Base-by-base conservation (phyloP, 2,329 filamentous ascomycete species). In the Helotiales sp. region DNA sequence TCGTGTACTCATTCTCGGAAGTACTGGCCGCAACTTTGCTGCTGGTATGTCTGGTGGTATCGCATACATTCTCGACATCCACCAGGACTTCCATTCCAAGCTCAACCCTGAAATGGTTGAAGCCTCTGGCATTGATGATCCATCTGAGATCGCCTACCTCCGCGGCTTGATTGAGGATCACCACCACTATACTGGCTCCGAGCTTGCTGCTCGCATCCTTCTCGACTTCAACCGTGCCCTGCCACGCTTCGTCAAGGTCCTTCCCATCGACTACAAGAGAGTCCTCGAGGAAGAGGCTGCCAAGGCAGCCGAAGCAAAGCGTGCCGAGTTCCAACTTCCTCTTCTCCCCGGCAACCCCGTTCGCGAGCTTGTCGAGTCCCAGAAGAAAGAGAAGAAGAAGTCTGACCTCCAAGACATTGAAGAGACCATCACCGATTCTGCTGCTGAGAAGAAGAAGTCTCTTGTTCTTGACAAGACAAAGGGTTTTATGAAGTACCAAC, bases 21-120 rank as follows among this genome's bases (percentile, higher is more conserved):
- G 84, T 69, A 96, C 92, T 71, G 93, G 93, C 46, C 93, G 93
- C 68, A 98, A 98, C 81, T 98, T 98, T 71, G 93, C 93, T 68
- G 93, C 93, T 61, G 93, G 93, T 81, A 98, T 98, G 93, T 97
- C 93, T 70, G 93, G 93, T 71, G 93, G 93, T 81, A 97, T 98
- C 69, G 93, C 93, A 17, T 98, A 96, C 70, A 86, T 97, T 54
- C 84, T 98, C 29, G 93, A 98, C 71, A 88, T 95, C 71, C 84
- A 93, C 73, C 84, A 89, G 64, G 91, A 97, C 76, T 96, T 97
- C 79, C 81, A 90, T 74, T 86, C 87, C 67, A 97, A 97, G 83
- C 88, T 97, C 77, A 98, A 98, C 78, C 89, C 87, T 70, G 93
- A 98, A 79, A 96, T 98, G 93, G 93, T 98, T 66, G 93, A 97